Conservation (phyloP, 371 early-diverging fungal genomes). For the Zychaea mexicana region DNA sequence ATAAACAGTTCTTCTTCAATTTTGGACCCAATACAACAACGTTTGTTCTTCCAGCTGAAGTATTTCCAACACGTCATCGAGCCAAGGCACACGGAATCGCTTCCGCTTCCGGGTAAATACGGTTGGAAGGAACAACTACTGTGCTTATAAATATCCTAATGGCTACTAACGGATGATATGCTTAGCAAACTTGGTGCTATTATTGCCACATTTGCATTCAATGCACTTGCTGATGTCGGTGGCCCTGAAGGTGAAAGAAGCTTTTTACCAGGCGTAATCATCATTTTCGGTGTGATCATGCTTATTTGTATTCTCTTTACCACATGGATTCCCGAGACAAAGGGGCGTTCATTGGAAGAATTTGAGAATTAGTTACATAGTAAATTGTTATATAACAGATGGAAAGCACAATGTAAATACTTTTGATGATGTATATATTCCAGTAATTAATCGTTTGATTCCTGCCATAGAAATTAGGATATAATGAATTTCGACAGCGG, state of each 20-base stretch:
- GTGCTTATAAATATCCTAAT: too few species aligned
- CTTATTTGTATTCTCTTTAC: constrained; percentile 21
- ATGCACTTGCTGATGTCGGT: constrained; percentile 48
- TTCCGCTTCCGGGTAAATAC: constrained; percentile 61
- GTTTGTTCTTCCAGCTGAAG: constrained; percentile 41
- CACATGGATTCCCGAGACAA: constrained; percentile 28
- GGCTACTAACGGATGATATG: too few species aligned
- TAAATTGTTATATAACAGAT: too few species aligned
- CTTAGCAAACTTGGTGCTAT: constrained; percentile 64
- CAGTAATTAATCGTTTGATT: too few species aligned
- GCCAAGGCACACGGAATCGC: constrained; percentile 71
- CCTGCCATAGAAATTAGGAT: too few species aligned
- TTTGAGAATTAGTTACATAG: constrained; percentile 10
- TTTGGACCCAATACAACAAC: constrained; percentile 65
- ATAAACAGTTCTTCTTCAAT: constrained; percentile 63
- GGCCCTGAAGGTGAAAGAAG: constrained; percentile 27
- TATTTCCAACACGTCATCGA: constrained; percentile 61
- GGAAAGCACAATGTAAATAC: too few species aligned
- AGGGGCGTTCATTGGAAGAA: constrained; percentile 3
- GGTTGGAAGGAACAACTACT: too few species aligned
- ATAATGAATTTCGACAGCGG: too few species aligned
- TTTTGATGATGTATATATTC: too few species aligned
- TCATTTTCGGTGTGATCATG: constrained; percentile 29
- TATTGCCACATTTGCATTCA: constrained; percentile 55
- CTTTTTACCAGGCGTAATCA: constrained; percentile 23